These are phyloP conservation scores for Lycium barbarum DNA, from an alignment of 257 asterid genomes.

Conservation along the genomic window DNA sequence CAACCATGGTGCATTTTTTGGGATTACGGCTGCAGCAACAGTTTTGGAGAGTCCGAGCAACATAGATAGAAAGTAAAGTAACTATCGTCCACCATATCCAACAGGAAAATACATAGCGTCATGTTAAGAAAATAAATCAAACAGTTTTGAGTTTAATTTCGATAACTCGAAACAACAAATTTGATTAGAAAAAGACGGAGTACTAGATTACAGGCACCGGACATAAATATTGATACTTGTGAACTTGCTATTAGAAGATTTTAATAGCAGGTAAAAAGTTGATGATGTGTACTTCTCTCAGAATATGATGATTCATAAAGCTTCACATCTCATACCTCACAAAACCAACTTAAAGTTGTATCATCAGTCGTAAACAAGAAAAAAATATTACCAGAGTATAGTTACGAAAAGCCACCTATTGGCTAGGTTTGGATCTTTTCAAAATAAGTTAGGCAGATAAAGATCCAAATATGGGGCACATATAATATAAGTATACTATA, in stretches of 20 bases:
- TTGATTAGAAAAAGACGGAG: not conserved
- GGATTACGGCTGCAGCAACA: not conserved
- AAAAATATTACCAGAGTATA: not conserved
- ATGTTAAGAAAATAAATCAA: not conserved
- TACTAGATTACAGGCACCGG: not conserved
- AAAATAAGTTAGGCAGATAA: not conserved
- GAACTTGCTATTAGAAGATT: not conserved
- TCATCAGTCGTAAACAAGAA: not conserved
- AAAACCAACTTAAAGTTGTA: not conserved
- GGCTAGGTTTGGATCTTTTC: not conserved
- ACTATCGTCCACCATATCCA: not conserved
- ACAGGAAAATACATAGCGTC: not conserved
- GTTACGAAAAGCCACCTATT: not conserved
- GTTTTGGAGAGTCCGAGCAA: not conserved
- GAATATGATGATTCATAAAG: not conserved
- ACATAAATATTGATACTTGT: not conserved
- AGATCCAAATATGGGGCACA: not conserved
- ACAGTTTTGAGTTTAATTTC: not conserved
- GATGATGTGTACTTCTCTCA: not conserved
- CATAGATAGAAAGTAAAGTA: not conserved
- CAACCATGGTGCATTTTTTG: not conserved
- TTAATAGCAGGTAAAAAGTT: not conserved
- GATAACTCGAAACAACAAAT: not conserved
- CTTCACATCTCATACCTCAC: not conserved
- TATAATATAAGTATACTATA: not conserved